phyloP scores from a whole-genome alignment of 2,329 filamentous ascomycete genomes.

The Fusarium marasasianum region DNA sequence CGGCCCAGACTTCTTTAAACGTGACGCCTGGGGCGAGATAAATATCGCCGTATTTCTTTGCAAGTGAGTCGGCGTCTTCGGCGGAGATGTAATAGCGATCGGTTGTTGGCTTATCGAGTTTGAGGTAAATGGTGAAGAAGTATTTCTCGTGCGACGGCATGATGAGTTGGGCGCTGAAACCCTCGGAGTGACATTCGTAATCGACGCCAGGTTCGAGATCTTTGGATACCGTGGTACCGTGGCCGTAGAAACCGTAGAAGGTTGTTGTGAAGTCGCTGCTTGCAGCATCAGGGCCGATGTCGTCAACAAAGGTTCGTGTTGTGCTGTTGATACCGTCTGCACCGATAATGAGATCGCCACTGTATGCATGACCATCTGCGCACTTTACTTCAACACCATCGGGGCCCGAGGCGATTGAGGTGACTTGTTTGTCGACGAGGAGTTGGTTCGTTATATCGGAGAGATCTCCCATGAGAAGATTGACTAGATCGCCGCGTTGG shows the following conservation, averaged over 20 bases:
- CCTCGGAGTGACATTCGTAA: slow-evolving; percentile 11
- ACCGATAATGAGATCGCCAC: slow-evolving; percentile 27
- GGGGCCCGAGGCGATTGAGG: background rate
- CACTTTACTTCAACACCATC: slow-evolving; percentile 21
- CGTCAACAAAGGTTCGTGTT: slow-evolving; percentile 4
- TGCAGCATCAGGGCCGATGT: background rate
- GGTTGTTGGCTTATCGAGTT: background rate
- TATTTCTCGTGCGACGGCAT: slow-evolving; percentile 14
- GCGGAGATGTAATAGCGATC: background rate
- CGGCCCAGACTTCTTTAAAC: slow-evolving; percentile 13
- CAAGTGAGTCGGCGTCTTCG: slow-evolving; percentile 6
- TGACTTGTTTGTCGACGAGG: slow-evolving; percentile 22
- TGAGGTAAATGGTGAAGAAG: slow-evolving; percentile 23
- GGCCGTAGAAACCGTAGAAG: slow-evolving; percentile 24
- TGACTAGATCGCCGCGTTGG: slow-evolving; percentile 21
- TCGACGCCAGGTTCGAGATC: slow-evolving; percentile 3
- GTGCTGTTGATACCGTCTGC: slow-evolving; percentile 33
- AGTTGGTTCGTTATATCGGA: slow-evolving; percentile 1
- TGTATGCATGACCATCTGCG: slow-evolving; percentile 11
- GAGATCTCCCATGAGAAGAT: slow-evolving; percentile 19
- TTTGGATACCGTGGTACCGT: background rate
- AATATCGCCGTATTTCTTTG: background rate
- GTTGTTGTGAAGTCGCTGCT: slow-evolving; percentile 9
- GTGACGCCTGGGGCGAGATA: slow-evolving; percentile 1
- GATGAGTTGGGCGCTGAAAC: slow-evolving; percentile 18